A percentile compares a stretch with the other conserved stretches of the same genome.
These are phyloP conservation scores for Xanthoparmelia taractica DNA, from an alignment of 495 filamentous ascomycete genomes.

Conservation along the genomic window DNA sequence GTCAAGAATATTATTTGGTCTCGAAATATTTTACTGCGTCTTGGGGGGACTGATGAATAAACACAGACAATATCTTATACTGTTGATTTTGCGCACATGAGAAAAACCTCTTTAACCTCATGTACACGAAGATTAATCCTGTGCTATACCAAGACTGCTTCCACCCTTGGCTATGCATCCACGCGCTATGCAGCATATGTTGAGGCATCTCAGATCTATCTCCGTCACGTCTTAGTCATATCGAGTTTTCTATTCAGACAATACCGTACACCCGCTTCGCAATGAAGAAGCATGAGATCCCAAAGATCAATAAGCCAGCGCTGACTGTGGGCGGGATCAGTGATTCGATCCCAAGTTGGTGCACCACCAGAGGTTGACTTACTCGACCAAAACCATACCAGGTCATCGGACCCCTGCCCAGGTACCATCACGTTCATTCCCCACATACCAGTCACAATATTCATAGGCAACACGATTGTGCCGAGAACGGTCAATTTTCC, in stretches of 20 bases:
- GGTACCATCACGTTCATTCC: conserved; percentile 98
- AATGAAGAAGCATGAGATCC: conserved; percentile 65
- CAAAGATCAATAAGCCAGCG: conserved; percentile 66
- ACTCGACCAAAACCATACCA: conserved; percentile 60
- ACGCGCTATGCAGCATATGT: neutral
- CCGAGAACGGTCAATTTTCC: conserved; percentile 93
- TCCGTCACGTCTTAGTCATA: neutral
- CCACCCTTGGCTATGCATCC: conserved; percentile 12
- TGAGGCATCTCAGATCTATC: neutral
- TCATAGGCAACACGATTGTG: conserved; percentile 96
- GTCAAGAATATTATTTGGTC: neutral
- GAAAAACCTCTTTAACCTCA: neutral
- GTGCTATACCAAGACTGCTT: neutral
- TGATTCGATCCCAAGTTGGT: conserved; percentile 13
- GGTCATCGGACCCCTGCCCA: conserved; percentile 63
- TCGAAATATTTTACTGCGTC: neutral
- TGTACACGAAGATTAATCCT: neutral
- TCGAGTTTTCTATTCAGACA: conserved; percentile 34
- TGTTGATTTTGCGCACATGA: neutral
- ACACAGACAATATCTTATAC: neutral
- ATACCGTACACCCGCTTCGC: conserved; percentile 74
- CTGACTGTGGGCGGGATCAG: conserved; percentile 48
- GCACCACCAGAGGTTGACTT: conserved; percentile 23
- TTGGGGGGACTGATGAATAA: neutral
- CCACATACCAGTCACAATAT: conserved; percentile 97